Evolutionary conservation across 1,284 basidiomycete species (phyloP), one percentile per base, ranked within the genome.

Genomic region (Apiotrichum mycotoxinovorans): DNA sequence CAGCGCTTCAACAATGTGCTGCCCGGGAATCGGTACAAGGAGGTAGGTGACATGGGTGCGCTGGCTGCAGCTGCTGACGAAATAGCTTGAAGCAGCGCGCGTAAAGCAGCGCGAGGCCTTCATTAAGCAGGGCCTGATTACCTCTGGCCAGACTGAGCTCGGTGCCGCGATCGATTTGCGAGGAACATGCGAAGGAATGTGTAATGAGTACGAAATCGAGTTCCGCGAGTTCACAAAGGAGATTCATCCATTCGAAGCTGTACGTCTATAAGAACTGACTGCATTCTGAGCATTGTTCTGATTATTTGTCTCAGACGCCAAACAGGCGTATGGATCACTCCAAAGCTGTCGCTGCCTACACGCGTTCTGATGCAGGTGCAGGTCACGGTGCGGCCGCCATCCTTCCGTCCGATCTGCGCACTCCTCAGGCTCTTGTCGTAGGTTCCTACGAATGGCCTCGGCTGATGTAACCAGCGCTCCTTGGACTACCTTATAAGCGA

Each of bases 131-230:
- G 91, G 92, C 5, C 85, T 89, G 66, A 91, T 96, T 82, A 89
- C 90, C 56, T 89, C 92, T 65, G 91, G 91, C 0, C 73, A 88
- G 4, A 89, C 87, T 63, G 82, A 87, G 25, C 82, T 97, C 9
- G 87, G 88, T 60, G 87, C 93, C 60, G 93, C 95, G 3, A 89
- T 93, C 54, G 88, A 87, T 33, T 86, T 98, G 68, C 83, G 89
- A 15, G 95, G 95, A 20, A 94, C 90, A 1, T 98, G 95, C 70
- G 79, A 82, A 77, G 87, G 89, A 62, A 97, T 98, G 92, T 98
- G 95, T 73, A 90, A 92, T 7, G 86, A 88, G 51, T 95, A 91
- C 67, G 95, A 98, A 77, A 82, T 88, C 22, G 92, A 95, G 72
- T 84, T 92, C 66, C 83, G 95, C 45, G 91, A 98, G 74, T 84